phyloP scores from a whole-genome alignment of 345 rosid species.

The Gossypium turneri region DNA sequence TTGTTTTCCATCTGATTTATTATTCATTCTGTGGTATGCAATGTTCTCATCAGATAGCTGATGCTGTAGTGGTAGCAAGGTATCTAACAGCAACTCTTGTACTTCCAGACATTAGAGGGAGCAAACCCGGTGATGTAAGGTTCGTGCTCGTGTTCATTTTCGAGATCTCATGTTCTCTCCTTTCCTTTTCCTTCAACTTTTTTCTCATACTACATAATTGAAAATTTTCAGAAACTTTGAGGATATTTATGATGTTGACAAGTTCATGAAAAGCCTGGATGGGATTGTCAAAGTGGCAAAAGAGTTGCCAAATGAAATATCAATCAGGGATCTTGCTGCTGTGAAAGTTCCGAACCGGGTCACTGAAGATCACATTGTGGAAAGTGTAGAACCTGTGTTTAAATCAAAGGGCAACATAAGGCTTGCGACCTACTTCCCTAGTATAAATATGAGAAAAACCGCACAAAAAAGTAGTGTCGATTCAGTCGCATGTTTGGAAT shows the following conservation, averaged over 20 bases:
- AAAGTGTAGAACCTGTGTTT: constrained; percentile 58
- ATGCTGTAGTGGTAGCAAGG: constrained; percentile 84
- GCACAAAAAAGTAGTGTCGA: constrained; percentile 53
- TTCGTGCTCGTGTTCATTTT: constrained; percentile 19
- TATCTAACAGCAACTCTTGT: constrained; percentile 77
- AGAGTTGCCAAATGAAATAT: constrained; percentile 61
- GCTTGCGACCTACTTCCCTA: constrained; percentile 82
- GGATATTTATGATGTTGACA: constrained; percentile 78
- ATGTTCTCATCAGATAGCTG: constrained; percentile 56
- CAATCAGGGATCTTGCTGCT: constrained; percentile 58
- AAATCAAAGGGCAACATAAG: constrained; percentile 74
- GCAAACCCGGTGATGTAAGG: constrained; percentile 81
- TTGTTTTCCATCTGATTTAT: not conserved
- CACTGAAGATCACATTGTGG: constrained; percentile 64
- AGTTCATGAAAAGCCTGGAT: constrained; percentile 62
- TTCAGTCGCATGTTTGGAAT: constrained; percentile 65
- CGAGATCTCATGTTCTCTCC: not conserved
- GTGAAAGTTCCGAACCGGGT: constrained; percentile 88
- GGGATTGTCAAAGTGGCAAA: constrained; percentile 64
- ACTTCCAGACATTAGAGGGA: constrained; percentile 92
- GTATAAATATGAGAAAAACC: constrained; percentile 79
- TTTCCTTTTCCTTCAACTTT: too few species aligned
- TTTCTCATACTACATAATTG: too few species aligned
- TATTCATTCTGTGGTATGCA: constrained; percentile 10
- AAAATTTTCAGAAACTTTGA: constrained; percentile 62